phyloP scores from a whole-genome alignment of 75 land plant species.

The Chamaecyparis obtusa region DNA sequence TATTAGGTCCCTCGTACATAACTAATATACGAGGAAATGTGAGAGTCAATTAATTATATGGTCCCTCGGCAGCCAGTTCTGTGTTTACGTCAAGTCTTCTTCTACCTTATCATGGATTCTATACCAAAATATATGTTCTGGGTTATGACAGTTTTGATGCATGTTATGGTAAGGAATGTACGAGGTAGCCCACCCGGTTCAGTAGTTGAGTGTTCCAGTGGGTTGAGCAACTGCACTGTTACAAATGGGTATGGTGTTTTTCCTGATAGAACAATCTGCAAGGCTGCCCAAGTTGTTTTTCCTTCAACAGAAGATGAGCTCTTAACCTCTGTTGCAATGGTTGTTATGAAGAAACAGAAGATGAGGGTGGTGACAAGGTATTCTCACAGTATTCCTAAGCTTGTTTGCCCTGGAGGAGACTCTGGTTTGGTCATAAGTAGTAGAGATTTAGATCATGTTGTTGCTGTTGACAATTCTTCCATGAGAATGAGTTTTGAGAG shows the following conservation, averaged over 20 bases:
- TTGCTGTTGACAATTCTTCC: slow-evolving; percentile 2
- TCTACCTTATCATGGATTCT: no score
- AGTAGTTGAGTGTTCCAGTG: not conserved
- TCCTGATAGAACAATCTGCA: slow-evolving; percentile 45
- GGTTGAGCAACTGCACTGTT: slow-evolving; percentile 26
- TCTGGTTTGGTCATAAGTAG: slow-evolving; percentile 34
- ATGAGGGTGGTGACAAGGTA: slow-evolving; percentile 25
- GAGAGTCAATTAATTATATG: no score
- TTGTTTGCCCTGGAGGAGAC: slow-evolving; percentile 40
- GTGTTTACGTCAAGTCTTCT: no score
- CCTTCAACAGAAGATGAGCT: slow-evolving; percentile 41
- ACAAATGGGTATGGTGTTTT: slow-evolving; percentile 34
- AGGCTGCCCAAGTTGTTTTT: slow-evolving; percentile 28
- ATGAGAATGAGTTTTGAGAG: slow-evolving; percentile 26
- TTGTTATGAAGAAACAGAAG: slow-evolving; percentile 24
- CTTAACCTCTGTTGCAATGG: slow-evolving; percentile 25
- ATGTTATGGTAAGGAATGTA: not conserved
- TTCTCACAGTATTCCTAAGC: slow-evolving; percentile 47
- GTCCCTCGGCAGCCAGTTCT: no score
- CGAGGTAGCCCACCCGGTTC: slow-evolving; percentile 18
- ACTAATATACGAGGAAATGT: no score
- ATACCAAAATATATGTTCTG: no score
- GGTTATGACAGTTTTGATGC: no score
- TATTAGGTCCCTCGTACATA: no score
- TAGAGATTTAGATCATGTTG: not conserved